Percentiles rank a stretch among this genome's conserved stretches.
These are phyloP conservation scores for Tetrastigma voinierianum DNA, from an alignment of 164 flowering plant genomes.

Conservation along the genomic window DNA sequence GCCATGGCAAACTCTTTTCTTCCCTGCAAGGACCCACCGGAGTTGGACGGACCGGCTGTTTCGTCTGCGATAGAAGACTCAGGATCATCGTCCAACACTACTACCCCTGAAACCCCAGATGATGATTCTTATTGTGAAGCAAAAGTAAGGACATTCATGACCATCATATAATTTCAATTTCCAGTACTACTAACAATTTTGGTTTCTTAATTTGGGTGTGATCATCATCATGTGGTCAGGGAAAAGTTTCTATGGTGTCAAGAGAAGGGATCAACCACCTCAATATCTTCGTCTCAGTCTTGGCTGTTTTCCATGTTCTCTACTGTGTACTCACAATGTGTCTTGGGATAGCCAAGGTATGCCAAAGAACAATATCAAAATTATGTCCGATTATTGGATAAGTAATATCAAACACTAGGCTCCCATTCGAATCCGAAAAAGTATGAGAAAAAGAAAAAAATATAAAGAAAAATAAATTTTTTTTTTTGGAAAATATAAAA, in stretches of 20 bases:
- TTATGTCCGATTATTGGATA: no score
- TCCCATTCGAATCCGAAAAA: no score
- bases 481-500: no score
- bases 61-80: not conserved
- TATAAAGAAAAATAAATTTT: no score
- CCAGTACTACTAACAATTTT: not conserved
- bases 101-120: not conserved
- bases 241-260: constrained; percentile 14
- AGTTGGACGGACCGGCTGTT: not conserved
- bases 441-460: no score
- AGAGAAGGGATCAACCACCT: constrained; percentile 15
- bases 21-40: constrained; percentile 12
- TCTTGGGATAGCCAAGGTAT: constrained; percentile 21
- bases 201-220: not conserved
- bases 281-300: constrained; percentile 11
- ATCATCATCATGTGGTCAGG: constrained; percentile 10
- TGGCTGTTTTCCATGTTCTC: constrained; percentile 21
- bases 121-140: not conserved
- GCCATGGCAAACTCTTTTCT: constrained; percentile 13
- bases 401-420: no score
- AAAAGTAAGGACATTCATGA: not conserved
- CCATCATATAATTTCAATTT: no score
- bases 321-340: constrained; percentile 13
- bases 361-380: not conserved
- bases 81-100: not conserved